Evolutionary conservation across 2,329 filamentous ascomycete genomes (phyloP), one percentile per base, ranked within the genome.

Genomic region (Juglanconis juglandina): DNA sequence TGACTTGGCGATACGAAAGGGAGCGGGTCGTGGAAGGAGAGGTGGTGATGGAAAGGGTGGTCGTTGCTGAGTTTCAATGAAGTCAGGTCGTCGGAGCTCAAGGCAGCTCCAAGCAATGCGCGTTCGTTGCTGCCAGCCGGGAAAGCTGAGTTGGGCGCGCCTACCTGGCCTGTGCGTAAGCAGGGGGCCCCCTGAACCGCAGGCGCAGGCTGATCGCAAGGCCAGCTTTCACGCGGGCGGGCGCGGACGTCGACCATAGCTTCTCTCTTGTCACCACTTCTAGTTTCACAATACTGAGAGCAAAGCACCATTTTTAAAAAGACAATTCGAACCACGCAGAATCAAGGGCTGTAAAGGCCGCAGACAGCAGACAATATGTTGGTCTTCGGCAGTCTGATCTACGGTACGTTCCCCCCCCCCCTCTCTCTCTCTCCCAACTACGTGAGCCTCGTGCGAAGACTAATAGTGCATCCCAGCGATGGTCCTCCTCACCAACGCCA

Each of bases 401-500:
- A 94, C 75, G 84, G 88, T 88, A 76, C 59, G 70, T 62, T 33
- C 9, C 35, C n/a, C 33, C 37, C 41, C 61, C 52, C 59, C 56
- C 6, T 17, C 13, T 44, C 10, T 30, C 44, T 63, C 35, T 63
- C 47, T 37, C 53, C 24, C 24, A 24, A 54, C 50, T 34, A 39
- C 41, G 30, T 41, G 1, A 48, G 30, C 50, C 44, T 42, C 13
- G 60, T 47, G 53, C 62, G 60, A 13, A 62, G 48, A 34, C 17
- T 56, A 50, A 46, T 41, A 39, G 3, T 33, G 47, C n/a, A 47
- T 5, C 47, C 30, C 70, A 92, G 90, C 94, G 67, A 84, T 87
- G 68, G 82, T 96, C 73, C 91, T 98, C 70, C 85, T 98, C 72
- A 87, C 95, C 77, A 99, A 99, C 77, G 91, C 92, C 66, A 89